Evolutionary conservation across 2,329 filamentous ascomycete genomes (phyloP).

Genomic region (Trichoderma sp.): DNA sequence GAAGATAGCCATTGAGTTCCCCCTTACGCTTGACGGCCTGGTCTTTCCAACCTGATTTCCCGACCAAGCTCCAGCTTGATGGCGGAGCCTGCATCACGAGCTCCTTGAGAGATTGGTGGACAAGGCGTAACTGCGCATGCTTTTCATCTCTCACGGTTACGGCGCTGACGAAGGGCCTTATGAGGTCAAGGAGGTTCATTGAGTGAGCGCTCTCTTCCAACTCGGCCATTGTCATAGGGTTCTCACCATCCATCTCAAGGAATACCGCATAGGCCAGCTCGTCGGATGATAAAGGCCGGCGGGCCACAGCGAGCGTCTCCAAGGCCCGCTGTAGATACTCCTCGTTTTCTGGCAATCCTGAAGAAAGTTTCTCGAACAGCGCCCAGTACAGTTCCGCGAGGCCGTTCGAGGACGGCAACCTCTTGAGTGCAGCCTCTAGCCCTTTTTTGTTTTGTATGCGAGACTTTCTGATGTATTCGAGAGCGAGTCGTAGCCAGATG

Average conservation of each 20-base stretch:
- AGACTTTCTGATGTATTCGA: slow-evolving; percentile 16
- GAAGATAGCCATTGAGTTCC: slow-evolving; percentile 13
- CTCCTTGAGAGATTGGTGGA: slow-evolving; percentile 26
- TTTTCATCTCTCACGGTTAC: not conserved
- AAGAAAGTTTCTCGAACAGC: slow-evolving; percentile 9
- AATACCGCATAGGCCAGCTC: slow-evolving; percentile 23
- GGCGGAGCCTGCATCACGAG: slow-evolving; percentile 19
- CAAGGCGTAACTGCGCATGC: slow-evolving; percentile 20
- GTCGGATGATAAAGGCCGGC: slow-evolving; percentile 9
- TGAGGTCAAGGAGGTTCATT: slow-evolving; percentile 20
- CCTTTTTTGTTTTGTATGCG: not conserved
- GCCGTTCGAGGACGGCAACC: slow-evolving; percentile 9
- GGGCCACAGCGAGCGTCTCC: slow-evolving; percentile 22
- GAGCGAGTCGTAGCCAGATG: slow-evolving; percentile 26
- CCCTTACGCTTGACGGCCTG: not conserved
- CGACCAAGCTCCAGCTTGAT: slow-evolving; percentile 7
- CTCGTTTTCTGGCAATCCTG: slow-evolving; percentile 11
- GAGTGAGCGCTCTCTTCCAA: slow-evolving; percentile 10
- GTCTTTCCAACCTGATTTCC: not conserved
- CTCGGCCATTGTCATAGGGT: not conserved
- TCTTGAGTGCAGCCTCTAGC: not conserved
- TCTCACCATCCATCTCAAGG: slow-evolving; percentile 7
- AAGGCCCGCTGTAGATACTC: slow-evolving; percentile 1
- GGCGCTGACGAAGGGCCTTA: slow-evolving; percentile 20
- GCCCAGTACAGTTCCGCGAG: slow-evolving; percentile 23